Conservation (phyloP, 352 stramenopile species). For the Globisporangium polare region DNA sequence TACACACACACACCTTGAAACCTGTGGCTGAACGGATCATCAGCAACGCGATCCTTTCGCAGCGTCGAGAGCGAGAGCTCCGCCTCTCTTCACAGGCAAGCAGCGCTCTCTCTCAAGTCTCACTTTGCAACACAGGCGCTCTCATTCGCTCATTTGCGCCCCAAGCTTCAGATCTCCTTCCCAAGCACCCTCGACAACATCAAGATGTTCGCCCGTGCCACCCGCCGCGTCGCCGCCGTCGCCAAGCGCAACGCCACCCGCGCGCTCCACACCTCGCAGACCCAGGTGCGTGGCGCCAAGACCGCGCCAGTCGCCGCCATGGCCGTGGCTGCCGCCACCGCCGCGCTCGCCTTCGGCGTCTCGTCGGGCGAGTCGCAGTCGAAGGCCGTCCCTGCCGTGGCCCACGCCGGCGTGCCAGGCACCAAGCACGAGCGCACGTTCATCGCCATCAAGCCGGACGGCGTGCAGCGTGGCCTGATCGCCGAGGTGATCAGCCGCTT, state of each 20-base stretch:
- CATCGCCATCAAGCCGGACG: constrained; percentile 94
- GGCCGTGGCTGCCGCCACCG: constrained; percentile 37
- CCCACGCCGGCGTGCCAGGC: constrained; percentile 81
- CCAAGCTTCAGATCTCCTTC: constrained; percentile 8
- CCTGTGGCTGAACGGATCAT: constrained; percentile 20
- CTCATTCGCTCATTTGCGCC: constrained; percentile 35
- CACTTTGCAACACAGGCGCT: background rate
- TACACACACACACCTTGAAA: background rate
- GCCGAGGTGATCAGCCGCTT: constrained; percentile 94
- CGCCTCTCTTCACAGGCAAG: background rate
- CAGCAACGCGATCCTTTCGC: constrained; percentile 9
- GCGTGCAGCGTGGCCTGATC: constrained; percentile 91
- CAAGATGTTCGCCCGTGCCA: constrained; percentile 68
- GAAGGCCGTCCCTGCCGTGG: constrained; percentile 41
- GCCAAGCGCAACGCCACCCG: constrained; percentile 55
- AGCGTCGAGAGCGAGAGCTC: constrained; percentile 11
- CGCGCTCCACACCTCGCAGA: constrained; percentile 53
- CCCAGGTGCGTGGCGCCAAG: constrained; percentile 23
- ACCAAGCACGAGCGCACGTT: constrained; percentile 94
- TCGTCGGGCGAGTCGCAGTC: constrained; percentile 34
- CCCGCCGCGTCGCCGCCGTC: constrained; percentile 57
- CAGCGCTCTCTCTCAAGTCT: background rate
- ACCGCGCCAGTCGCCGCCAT: constrained; percentile 29
- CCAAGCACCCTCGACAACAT: background rate
- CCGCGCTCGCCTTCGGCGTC: constrained; percentile 45